Evolutionary conservation across 1,139 yeast species (phyloP), one percentile per base, ranked within the genome.

Genomic region (Protomyces pachydermus): DNA sequence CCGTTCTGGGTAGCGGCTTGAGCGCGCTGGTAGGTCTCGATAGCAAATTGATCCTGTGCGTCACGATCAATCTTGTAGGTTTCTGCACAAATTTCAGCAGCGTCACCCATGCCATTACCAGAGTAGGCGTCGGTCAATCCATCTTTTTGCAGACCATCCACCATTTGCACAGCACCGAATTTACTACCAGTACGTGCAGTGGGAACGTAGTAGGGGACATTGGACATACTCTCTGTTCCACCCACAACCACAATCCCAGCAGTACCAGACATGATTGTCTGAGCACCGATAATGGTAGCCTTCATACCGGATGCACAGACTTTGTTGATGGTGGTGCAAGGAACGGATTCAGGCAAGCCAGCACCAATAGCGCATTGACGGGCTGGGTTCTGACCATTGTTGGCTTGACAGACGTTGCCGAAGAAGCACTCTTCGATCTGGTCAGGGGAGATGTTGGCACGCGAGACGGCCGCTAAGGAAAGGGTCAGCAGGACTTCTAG

Each of bases 241-340:
- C 98, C 98, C 61, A 93, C 95, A 71, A 93, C 88, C 56, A 91
- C 95, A 70, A 93, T 85, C 28, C 91, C 97, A 64, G 97, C 96
- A 69, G 84, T 81, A 64, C 97, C 97, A 70, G 95, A 83, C 73
- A 88, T 78, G 72, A 93, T 91, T 67, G 93, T 79, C 79, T 91
- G 98, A 56, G 97, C 93, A 68, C 91, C 98, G 69, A 87, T 78
- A 72, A 91, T 90, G 72, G 89, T 84, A 51, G 97, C 85, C 80
- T 93, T 93, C 85, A 91, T 81, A 70, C 97, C 98, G 20, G 96
- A 88, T 53, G 98, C 97, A 81, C 98, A 93, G 65, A 93, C 98
- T 80, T 93, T 93, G 83, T 93, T 93, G 70, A 93, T 83, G 64
- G 97, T 87, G 66, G 97, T 84, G 66, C 97, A 95, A 60, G 90